Percentiles rank a stretch among this genome's conserved stretches.
phyloP scores from a whole-genome alignment of 257 asterid genomes.

The Nicotiana knightiana region DNA sequence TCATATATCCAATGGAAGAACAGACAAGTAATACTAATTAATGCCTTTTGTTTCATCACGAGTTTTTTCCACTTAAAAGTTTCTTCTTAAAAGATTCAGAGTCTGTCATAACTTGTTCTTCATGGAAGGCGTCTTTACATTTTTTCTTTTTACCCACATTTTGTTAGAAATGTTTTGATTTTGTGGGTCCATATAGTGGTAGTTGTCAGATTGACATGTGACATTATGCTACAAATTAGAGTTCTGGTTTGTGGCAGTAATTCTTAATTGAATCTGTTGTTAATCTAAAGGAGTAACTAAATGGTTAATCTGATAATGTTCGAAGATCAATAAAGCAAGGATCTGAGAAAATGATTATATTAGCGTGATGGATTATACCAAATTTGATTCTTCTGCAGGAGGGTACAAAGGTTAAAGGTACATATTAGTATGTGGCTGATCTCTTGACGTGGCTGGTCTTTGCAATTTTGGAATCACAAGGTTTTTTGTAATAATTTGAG shows the following conservation, averaged over 20 bases:
- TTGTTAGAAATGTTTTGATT: neutral
- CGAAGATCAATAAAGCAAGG: neutral
- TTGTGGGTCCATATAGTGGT: neutral
- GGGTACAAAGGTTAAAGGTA: neutral
- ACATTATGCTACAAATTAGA: neutral
- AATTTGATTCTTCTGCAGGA: neutral
- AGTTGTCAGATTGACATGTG: neutral
- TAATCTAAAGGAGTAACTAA: neutral
- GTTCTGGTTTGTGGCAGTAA: neutral
- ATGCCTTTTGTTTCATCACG: neutral
- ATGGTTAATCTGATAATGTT: neutral
- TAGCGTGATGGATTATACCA: neutral
- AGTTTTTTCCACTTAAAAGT: constrained; percentile 6
- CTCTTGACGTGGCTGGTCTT: neutral
- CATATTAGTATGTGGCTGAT: neutral
- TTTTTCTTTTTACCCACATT: neutral
- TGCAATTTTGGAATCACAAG: neutral
- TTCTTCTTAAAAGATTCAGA: neutral
- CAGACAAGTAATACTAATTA: constrained; percentile 60
- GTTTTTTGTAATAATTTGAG: neutral
- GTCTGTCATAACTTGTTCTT: neutral
- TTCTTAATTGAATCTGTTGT: neutral
- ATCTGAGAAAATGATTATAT: neutral
- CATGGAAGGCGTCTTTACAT: neutral
- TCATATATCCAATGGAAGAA: constrained; percentile 71